Base-by-base conservation (phyloP, 2,329 filamentous ascomycete genomes). In the Leptosphaerulina australis region DNA sequence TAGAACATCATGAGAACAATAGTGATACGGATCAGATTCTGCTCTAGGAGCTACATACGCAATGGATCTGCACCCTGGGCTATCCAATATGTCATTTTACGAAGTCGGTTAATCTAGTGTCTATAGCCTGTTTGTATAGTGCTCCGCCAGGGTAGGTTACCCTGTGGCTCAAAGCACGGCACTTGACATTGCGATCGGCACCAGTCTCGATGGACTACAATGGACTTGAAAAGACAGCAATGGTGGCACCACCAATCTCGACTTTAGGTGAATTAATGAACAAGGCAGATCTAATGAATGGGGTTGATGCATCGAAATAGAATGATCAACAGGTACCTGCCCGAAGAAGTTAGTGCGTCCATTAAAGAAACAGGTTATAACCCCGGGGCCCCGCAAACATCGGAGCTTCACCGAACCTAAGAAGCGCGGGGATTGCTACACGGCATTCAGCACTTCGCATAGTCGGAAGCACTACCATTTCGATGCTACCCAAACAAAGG, bases 321-420 rank as follows among this genome's bases (percentile, higher is more conserved):
- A 18, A 26, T 11, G 14, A 43, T 20, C 18, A 18, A 7, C 24
- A 39, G 11, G 30, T 26, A 45, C 48, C 48, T 51, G 15, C 48
- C 37, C 10, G 5, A 41, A 37, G 7, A 11, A 31, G 48, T 17
- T 51, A 51, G 48, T 12, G 18, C 14, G 17, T 4, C 4, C 20
- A 7, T 24, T n/a, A 8, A 15, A 10, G 29, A 3, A 38, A 12
- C 20, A 37, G 34, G 39, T 5, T 4, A 7, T 0, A 25, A 45
- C 48, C 33, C 48, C 41, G 48, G 47, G 41, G 41, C 48, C 48
- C 48, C 48, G 48, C 48, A 51, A 51, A 22, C 31, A 30, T 51
- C 48, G 44, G 44, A 20, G 44, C 21, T 40, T 39, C 44, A 40
- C 44, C 44, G 44, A 47, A 33, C 35, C 24, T 9, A 17, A 26